A percentile compares a stretch with the other conserved stretches of the same genome.
Conservation (phyloP, 352 stramenopile genomes). For the Pythium chondricola region DNA sequence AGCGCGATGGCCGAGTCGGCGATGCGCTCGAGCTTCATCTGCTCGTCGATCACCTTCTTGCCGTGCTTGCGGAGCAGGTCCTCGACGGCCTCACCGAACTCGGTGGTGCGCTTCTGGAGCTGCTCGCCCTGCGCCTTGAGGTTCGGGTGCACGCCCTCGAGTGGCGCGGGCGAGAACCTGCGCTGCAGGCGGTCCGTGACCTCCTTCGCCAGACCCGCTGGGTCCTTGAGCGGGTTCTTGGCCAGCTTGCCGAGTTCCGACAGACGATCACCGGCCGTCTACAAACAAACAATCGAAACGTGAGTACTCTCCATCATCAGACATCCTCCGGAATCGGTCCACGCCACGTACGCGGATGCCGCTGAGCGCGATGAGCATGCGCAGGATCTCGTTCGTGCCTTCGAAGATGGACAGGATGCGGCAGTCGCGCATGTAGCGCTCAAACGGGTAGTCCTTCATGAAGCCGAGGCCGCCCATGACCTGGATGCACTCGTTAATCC, state of each 20-base stretch:
- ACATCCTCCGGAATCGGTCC: too few relatives aligned
- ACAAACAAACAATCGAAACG: slow-evolving; percentile 6
- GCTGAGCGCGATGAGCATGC: slow-evolving; percentile 88
- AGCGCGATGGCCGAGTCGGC: slow-evolving; percentile 78
- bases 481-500: slow-evolving; percentile 87
- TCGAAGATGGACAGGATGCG: slow-evolving; percentile 91
- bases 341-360: slow-evolving; percentile 54
- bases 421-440: slow-evolving; percentile 88
- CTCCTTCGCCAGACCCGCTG: slow-evolving; percentile 58
- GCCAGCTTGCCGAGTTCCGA: slow-evolving; percentile 70
- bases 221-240: slow-evolving; percentile 79
- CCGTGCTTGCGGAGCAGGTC: slow-evolving; percentile 78
- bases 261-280: slow-evolving; percentile 78
- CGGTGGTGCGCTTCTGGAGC: slow-evolving; percentile 58
- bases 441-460: slow-evolving; percentile 90
- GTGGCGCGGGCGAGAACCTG: slow-evolving; percentile 63
- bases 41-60: slow-evolving; percentile 85
- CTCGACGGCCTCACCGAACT: slow-evolving; percentile 76
- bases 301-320: slow-evolving; percentile 1
- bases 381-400: slow-evolving; percentile 89
- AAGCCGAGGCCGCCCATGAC: slow-evolving; percentile 87
- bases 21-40: slow-evolving; percentile 84
- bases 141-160: slow-evolving; percentile 69
- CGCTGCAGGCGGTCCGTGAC: slow-evolving; percentile 73
- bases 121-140: slow-evolving; percentile 46